Conservation (phyloP, 2,329 filamentous ascomycete species). For the Arthrinium puccinioides region DNA sequence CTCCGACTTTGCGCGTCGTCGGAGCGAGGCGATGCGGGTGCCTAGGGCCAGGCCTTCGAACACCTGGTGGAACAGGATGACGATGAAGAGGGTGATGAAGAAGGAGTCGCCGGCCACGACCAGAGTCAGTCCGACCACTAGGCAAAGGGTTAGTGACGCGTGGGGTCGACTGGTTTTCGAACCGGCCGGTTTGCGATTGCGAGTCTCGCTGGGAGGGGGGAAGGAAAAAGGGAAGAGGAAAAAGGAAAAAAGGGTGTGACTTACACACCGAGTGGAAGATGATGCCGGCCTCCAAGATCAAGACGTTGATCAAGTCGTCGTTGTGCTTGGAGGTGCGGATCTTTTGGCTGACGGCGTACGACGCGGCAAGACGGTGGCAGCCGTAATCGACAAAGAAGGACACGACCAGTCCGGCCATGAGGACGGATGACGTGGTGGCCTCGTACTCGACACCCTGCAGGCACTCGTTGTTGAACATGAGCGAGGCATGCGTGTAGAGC, state of each 20-base stretch:
- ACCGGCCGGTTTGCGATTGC: no score
- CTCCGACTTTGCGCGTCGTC: not conserved
- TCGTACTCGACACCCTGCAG: constrained; percentile 59
- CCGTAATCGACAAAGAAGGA: constrained; percentile 66
- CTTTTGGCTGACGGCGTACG: constrained; percentile 10
- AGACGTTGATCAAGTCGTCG: constrained; percentile 44
- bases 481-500: constrained; percentile 64
- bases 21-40: constrained; percentile 58
- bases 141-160: not conserved
- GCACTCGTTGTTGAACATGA: constrained; percentile 68
- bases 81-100: constrained; percentile 52
- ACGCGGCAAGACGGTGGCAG: constrained; percentile 49
- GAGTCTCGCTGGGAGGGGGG: no score
- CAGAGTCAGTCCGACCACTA: constrained; percentile 58
- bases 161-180: no score
- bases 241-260: constrained; percentile 22
- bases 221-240: not conserved
- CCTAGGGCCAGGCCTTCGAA: constrained; percentile 73
- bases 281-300: constrained; percentile 66
- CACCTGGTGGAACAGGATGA: constrained; percentile 73
- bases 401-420: constrained; percentile 67
- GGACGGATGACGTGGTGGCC: constrained; percentile 59
- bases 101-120: constrained; percentile 51
- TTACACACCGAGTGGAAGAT: constrained; percentile 66
- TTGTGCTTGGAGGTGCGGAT: constrained; percentile 3